Conservation (phyloP, 2,329 filamentous ascomycete species). For the Sclerotinia subarctica region DNA sequence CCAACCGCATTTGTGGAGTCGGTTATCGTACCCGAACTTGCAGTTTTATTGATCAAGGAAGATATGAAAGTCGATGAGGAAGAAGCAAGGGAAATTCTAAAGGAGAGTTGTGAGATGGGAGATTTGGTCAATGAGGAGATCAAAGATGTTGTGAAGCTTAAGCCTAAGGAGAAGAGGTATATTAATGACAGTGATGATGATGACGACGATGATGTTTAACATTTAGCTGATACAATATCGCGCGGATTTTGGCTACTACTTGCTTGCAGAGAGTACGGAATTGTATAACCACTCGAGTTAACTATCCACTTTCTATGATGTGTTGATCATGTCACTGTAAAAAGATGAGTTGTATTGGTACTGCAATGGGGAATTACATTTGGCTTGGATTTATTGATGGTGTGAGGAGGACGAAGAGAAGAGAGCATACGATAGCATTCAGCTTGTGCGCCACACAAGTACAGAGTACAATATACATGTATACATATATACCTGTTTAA, state of each 20-base stretch:
- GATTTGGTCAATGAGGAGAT: conserved; percentile 37
- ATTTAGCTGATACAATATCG: background rate
- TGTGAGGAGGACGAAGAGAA: background rate
- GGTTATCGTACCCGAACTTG: conserved; percentile 72
- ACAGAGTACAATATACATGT: background rate
- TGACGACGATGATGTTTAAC: conserved; percentile 11
- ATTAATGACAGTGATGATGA: conserved; percentile 38
- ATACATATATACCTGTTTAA: conserved; percentile 5
- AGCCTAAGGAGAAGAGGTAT: conserved; percentile 52
- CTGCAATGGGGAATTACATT: background rate
- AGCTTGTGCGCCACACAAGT: background rate
- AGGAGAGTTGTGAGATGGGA: conserved; percentile 31
- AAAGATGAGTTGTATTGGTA: background rate
- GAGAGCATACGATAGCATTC: background rate
- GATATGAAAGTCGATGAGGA: conserved; percentile 51
- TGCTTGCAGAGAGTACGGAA: background rate
- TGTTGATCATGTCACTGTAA: background rate
- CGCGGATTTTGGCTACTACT: background rate
- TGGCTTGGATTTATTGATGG: background rate
- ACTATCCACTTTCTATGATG: background rate
- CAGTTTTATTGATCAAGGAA: conserved; percentile 54
- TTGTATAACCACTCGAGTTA: background rate
- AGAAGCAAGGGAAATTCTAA: conserved; percentile 37
- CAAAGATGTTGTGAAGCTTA: conserved; percentile 53
- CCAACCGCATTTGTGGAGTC: conserved; percentile 67